Conservation (phyloP, 139 green algal species). For the Coelastrella sp. region DNA sequence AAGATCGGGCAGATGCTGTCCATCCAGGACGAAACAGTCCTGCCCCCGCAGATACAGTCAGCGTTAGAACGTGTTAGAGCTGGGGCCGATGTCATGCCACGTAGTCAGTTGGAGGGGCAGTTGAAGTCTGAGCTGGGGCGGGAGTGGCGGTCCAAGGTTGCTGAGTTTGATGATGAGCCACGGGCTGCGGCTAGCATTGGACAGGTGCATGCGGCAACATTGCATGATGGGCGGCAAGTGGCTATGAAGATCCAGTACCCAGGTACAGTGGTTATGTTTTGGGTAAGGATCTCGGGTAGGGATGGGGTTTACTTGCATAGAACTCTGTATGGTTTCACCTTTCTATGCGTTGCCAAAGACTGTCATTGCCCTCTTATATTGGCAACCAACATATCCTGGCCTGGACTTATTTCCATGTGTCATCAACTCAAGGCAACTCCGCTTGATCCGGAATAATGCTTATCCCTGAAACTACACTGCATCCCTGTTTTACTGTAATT, state of each 20-base stretch:
- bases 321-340: too few relatives aligned
- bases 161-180: constrained; percentile 86
- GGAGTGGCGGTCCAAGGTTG: constrained; percentile 74
- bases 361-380: too few relatives aligned
- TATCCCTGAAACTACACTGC: too few relatives aligned
- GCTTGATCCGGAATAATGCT: too few relatives aligned
- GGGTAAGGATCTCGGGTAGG: too few relatives aligned
- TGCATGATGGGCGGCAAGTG: constrained; percentile 81
- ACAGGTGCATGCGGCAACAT: constrained; percentile 85
- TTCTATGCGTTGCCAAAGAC: too few relatives aligned
- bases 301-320: too few relatives aligned
- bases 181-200: constrained; percentile 94
- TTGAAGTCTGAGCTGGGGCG: constrained; percentile 82
- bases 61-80: constrained; percentile 89
- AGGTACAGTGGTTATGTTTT: background rate
- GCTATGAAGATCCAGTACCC: constrained; percentile 97
- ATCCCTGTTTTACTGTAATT: too few relatives aligned
- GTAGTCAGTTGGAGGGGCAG: constrained; percentile 86
- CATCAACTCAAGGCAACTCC: too few relatives aligned
- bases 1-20: constrained; percentile 98
- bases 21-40: constrained; percentile 95
- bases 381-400: too few relatives aligned
- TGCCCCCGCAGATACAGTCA: constrained; percentile 85
- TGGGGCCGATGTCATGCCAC: constrained; percentile 95
- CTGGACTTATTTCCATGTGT: too few relatives aligned